Percentiles rank a stretch among this genome's conserved stretches.
These are phyloP conservation scores for Ophiosphaerella herpotricha DNA, from an alignment of 2,329 filamentous ascomycete genomes.

Conservation along the genomic window DNA sequence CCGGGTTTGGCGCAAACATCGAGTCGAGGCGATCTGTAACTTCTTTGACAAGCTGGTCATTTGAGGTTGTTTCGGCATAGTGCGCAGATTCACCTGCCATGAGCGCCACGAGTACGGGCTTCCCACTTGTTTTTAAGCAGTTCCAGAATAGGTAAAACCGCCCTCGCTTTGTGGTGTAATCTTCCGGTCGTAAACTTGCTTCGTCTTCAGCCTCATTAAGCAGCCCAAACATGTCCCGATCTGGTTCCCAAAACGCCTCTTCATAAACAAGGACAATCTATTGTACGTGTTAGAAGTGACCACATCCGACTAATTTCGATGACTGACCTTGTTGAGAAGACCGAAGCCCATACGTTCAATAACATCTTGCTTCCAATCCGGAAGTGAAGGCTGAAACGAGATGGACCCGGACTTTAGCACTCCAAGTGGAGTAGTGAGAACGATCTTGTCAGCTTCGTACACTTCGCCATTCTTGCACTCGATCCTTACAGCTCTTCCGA, in stretches of 20 bases:
- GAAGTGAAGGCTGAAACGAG: conserved; percentile 87
- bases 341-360: conserved; percentile 89
- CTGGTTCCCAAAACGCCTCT: conserved; percentile 85
- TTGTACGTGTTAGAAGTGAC: conserved; percentile 11
- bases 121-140: conserved; percentile 83
- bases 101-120: conserved; percentile 82
- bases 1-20: conserved; percentile 66
- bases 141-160: conserved; percentile 99
- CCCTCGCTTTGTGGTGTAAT: conserved; percentile 80
- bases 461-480: conserved; percentile 77
- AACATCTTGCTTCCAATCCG: conserved; percentile 79
- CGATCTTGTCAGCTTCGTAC: conserved; percentile 85
- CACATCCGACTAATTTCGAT: background rate
- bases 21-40: conserved; percentile 77
- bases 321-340: conserved; percentile 79
- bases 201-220: conserved; percentile 73
- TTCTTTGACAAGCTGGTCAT: conserved; percentile 77
- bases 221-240: conserved; percentile 91
- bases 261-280: conserved; percentile 83
- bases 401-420: conserved; percentile 84
- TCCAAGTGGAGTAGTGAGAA: conserved; percentile 87
- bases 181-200: conserved; percentile 74
- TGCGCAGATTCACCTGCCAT: conserved; percentile 96
- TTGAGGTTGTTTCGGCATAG: conserved; percentile 77
- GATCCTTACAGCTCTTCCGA: conserved; percentile 34